A percentile compares a stretch with the other conserved stretches of the same genome.
phyloP scores from a whole-genome alignment of 2,329 filamentous ascomycete genomes.

The Pseudogymnoascus verrucosus region DNA sequence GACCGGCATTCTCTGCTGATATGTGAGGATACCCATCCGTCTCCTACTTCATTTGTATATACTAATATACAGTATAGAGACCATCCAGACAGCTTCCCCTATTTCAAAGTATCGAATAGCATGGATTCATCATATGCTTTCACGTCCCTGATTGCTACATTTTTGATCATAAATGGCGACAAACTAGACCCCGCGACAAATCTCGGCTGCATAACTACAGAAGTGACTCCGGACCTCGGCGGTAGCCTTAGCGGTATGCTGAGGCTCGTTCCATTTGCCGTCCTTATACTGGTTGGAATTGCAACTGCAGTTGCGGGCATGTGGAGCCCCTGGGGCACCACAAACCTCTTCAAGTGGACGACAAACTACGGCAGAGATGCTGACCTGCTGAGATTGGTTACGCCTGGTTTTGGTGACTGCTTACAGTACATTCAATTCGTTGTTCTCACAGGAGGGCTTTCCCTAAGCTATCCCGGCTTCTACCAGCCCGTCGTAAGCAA shows the following conservation, averaged over 20 bases:
- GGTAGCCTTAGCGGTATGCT: conserved; percentile 57
- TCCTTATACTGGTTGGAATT: conserved; percentile 71
- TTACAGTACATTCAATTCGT: conserved; percentile 95
- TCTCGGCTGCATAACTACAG: conserved; percentile 74
- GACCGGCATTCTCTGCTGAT: conserved; percentile 59
- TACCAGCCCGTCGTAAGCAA: conserved; percentile 89
- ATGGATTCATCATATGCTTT: conserved; percentile 82
- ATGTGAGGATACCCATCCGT: conserved; percentile 29
- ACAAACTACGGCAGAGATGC: conserved; percentile 94
- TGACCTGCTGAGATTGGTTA: conserved; percentile 84
- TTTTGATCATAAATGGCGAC: conserved; percentile 72
- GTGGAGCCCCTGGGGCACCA: conserved; percentile 88
- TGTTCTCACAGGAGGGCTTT: conserved; percentile 77
- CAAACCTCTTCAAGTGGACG: conserved; percentile 90
- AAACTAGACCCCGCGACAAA: conserved; percentile 39
- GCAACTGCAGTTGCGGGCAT: conserved; percentile 80
- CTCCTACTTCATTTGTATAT: neutral
- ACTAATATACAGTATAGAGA: conserved; percentile 22
- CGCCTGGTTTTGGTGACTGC: conserved; percentile 92
- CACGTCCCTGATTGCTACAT: conserved; percentile 65
- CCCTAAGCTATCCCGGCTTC: conserved; percentile 83
- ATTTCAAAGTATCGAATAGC: conserved; percentile 65
- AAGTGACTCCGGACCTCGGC: conserved; percentile 77
- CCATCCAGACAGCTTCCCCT: conserved; percentile 48
- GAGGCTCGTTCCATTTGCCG: conserved; percentile 66